A percentile compares a stretch with the other conserved stretches of the same genome.
Evolutionary conservation across 2,329 filamentous ascomycete genomes (phyloP).

Genomic region (Aaosphaeria pasadenensis): DNA sequence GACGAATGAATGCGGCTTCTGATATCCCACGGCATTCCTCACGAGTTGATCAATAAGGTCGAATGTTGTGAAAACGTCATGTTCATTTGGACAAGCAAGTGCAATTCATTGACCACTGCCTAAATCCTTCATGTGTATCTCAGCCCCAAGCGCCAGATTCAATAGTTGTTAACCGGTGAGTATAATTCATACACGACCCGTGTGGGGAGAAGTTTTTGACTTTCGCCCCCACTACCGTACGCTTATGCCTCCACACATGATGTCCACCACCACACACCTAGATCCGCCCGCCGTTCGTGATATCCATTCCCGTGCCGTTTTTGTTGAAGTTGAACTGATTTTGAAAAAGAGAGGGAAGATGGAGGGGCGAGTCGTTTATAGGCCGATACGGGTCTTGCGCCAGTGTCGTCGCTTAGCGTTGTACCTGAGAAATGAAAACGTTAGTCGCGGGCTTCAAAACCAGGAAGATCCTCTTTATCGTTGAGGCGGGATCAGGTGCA

Average conservation of each 20-base stretch:
- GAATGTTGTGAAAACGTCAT: too few species aligned
- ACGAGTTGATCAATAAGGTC: too few species aligned
- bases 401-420: constrained; percentile 99
- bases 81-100: constrained; percentile 25
- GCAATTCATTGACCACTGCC: constrained; percentile 30
- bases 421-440: constrained; percentile 63
- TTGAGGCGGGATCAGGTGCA: background rate
- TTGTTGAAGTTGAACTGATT: constrained; percentile 14
- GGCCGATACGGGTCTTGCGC: constrained; percentile 99
- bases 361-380: constrained; percentile 68
- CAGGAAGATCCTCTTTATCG: background rate
- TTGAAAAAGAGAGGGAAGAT: constrained; percentile 30
- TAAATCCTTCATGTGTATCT: constrained; percentile 34
- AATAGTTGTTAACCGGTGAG: constrained; percentile 17
- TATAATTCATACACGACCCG: constrained; percentile 5
- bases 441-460: background rate
- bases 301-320: constrained; percentile 31
- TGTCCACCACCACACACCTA: background rate
- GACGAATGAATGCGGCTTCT: too few species aligned
- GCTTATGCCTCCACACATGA: constrained; percentile 15
- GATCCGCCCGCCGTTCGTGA: constrained; percentile 22
- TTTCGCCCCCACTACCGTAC: constrained; percentile 15
- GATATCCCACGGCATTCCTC: too few species aligned
- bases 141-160: constrained; percentile 37
- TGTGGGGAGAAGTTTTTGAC: too few species aligned